These are phyloP conservation scores for Pythium aquatile DNA, from an alignment of 352 stramenopile genomes.

Conservation along the genomic window DNA sequence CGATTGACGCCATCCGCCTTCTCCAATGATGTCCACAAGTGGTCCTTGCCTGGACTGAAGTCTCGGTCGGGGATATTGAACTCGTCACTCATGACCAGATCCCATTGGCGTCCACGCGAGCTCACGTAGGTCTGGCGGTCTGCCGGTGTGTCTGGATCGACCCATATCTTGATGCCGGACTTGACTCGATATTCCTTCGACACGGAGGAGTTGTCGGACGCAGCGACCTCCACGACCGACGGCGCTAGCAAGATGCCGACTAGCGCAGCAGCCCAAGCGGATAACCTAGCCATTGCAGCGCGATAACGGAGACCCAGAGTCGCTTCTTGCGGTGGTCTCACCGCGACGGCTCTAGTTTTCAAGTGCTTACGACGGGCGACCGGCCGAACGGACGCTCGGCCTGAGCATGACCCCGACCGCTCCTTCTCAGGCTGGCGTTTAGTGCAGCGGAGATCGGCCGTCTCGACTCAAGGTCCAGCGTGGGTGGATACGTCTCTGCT, in stretches of 20 bases:
- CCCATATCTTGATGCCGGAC: conserved; percentile 50
- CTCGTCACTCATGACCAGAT: neutral
- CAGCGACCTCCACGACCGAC: neutral
- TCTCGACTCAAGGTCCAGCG: neutral
- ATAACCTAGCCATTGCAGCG: neutral
- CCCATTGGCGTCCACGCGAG: conserved; percentile 32
- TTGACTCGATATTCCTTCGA: conserved; percentile 37
- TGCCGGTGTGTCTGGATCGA: conserved; percentile 48
- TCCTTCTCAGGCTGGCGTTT: neutral
- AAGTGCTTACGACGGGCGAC: neutral
- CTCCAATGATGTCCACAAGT: conserved; percentile 92
- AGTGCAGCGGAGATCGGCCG: neutral
- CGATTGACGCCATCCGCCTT: conserved; percentile 93
- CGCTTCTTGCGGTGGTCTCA: neutral
- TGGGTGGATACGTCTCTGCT: neutral
- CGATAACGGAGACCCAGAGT: neutral
- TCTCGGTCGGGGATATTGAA: conserved; percentile 50
- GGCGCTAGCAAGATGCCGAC: neutral
- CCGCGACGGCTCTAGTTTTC: neutral
- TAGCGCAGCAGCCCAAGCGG: neutral
- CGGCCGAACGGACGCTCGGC: neutral
- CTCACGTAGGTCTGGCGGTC: conserved; percentile 35
- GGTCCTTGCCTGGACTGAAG: conserved; percentile 90
- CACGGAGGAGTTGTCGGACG: neutral
- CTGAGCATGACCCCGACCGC: neutral